Conservation (phyloP, 768 basidiomycete genomes). For the Mycena latifolia region DNA sequence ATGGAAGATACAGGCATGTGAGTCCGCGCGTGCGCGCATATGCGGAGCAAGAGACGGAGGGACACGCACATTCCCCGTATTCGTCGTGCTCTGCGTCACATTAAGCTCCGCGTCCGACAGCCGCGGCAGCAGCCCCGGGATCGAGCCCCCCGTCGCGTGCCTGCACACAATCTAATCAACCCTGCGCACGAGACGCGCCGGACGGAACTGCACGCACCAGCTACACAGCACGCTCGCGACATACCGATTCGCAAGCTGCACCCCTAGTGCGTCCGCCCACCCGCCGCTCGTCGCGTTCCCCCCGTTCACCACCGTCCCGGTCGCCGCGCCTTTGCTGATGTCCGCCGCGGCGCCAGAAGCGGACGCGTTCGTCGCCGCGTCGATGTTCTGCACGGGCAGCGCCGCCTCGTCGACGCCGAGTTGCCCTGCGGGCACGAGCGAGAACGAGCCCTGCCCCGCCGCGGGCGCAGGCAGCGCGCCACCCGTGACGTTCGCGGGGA, state of each 20-base stretch:
- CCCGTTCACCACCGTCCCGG: conserved; percentile 73
- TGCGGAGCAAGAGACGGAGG: neutral
- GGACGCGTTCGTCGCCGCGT: conserved; percentile 60
- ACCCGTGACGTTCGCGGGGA: conserved; percentile 80
- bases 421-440: conserved; percentile 83
- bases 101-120: conserved; percentile 80
- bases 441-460: conserved; percentile 68
- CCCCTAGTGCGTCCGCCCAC: conserved; percentile 71
- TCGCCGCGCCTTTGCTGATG: conserved; percentile 62
- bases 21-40: neutral
- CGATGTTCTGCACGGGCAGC: conserved; percentile 77
- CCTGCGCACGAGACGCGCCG: neutral
- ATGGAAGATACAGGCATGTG: neutral
- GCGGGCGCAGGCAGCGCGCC: conserved; percentile 64
- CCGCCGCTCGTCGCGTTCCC: conserved; percentile 75
- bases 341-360: conserved; percentile 68
- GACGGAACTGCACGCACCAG: conserved; percentile 66
- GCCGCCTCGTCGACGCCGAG: conserved; percentile 78
- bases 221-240: conserved; percentile 87
- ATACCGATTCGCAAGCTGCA: conserved; percentile 89
- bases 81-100: conserved; percentile 71
- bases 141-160: conserved; percentile 91
- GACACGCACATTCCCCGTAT: conserved; percentile 79
- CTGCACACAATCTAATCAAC: conserved; percentile 46
- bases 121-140: conserved; percentile 75